Conservation (phyloP, 495 filamentous ascomycete genomes). For the Neurospora hispaniola region DNA sequence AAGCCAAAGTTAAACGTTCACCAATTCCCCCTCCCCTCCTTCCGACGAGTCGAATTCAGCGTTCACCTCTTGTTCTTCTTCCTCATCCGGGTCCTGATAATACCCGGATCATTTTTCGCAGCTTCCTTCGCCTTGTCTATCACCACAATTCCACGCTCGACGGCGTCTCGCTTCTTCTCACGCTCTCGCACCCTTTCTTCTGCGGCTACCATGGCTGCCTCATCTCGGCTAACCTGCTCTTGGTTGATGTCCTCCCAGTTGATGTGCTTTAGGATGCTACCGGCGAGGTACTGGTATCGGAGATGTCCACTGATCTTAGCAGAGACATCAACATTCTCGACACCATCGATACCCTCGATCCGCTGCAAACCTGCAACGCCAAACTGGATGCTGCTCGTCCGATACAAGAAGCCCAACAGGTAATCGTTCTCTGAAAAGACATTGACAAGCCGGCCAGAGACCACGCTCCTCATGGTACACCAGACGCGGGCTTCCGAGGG, state of each 20-base stretch:
- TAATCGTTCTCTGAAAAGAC: conserved; percentile 51
- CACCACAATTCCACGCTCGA: conserved; percentile 3
- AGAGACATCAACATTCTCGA: conserved; percentile 49
- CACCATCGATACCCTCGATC: conserved; percentile 39
- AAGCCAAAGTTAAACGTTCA: not conserved
- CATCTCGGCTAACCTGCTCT: conserved; percentile 31
- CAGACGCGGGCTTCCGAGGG: conserved; percentile 47
- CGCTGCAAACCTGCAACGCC: conserved; percentile 49
- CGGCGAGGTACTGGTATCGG: conserved; percentile 43
- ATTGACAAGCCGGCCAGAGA: conserved; percentile 46
- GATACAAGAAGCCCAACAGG: conserved; percentile 48
- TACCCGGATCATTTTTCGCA: conserved; percentile 14
- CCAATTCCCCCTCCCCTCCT: not conserved
- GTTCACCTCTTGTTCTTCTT: conserved; percentile 12
- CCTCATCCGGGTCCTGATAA: conserved; percentile 18
- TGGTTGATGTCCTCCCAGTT: conserved; percentile 46
- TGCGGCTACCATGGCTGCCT: conserved; percentile 18
- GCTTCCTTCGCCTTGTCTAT: conserved; percentile 7
- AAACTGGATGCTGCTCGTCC: conserved; percentile 41
- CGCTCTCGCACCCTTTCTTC: conserved; percentile 18
- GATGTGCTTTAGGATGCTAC: conserved; percentile 42
- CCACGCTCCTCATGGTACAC: conserved; percentile 45
- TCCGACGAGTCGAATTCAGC: not conserved
- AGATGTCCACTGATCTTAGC: conserved; percentile 43
- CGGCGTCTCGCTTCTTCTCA: conserved; percentile 15